phyloP scores from a whole-genome alignment of 1,139 yeast species.

The Pichia sp. region DNA sequence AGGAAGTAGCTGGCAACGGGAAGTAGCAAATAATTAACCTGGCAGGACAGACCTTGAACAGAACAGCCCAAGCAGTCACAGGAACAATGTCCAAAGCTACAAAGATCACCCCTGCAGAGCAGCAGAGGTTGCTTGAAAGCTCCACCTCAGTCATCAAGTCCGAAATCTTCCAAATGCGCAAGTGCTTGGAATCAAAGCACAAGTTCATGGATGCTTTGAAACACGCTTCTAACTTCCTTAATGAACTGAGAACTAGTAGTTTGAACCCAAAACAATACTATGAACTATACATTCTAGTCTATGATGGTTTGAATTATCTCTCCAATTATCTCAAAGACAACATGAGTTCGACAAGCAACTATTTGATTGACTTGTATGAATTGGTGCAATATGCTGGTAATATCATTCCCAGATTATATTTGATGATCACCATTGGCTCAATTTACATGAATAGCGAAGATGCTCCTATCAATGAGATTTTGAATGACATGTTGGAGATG shows the following conservation, averaged over 20 bases:
- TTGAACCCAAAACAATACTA: constrained; percentile 90
- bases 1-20: no score
- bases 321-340: constrained; percentile 53
- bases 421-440: constrained; percentile 94
- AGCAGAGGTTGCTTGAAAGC: constrained; percentile 35
- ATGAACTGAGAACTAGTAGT: constrained; percentile 70
- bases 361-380: constrained; percentile 86
- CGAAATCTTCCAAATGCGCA: constrained; percentile 72
- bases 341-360: constrained; percentile 42
- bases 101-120: constrained; percentile 20
- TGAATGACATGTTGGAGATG: constrained; percentile 98
- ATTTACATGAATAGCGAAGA: constrained; percentile 73
- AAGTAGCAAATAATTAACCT: no score
- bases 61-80: neutral
- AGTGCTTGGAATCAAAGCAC: constrained; percentile 55
- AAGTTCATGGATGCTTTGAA: constrained; percentile 83
- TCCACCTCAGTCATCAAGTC: constrained; percentile 54
- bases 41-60: no score
- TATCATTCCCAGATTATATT: constrained; percentile 81
- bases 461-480: constrained; percentile 77
- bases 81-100: constrained; percentile 11
- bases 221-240: constrained; percentile 76
- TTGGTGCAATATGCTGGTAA: constrained; percentile 94
- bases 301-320: constrained; percentile 72
- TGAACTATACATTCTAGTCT: constrained; percentile 79